Evolutionary conservation across 768 basidiomycete species (phyloP), one percentile per base, ranked within the genome.

Genomic region (Rhodotorula kratochvilovae): DNA sequence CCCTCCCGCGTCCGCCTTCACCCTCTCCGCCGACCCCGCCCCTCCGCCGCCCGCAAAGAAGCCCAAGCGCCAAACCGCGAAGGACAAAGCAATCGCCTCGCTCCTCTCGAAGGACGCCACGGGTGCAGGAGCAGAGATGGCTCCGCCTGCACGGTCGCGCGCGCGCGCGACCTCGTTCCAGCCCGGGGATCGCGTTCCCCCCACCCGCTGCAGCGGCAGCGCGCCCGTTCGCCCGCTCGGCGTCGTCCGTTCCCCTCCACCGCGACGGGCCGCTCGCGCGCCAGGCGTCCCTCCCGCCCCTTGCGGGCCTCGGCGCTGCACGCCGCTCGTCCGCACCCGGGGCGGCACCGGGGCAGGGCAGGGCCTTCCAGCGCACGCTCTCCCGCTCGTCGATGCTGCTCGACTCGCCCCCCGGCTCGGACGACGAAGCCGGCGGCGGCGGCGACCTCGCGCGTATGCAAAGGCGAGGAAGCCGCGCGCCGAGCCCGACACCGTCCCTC

Each of bases 1-100:
- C 73, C n/a, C 65, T 74, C 25, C 73, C 42, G 66, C 65, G 7
- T 51, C 65, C n/a, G 61, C 68, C 11, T 70, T 74, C 35, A 35
- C 70, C 5, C 11, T 36, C 17, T 35, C 33, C 23, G 35, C 54
- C 43, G 50, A 21, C 8, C 42, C 27, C 5, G 39, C 48, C 25
- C 5, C 48, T 33, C 60, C 53, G 5, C n/a, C 43, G 21, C n/a
- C 58, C 13, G 31, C n/a, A 27, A 64, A 65, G 29, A 69, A 71
- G 54, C 57, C 56, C 4, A 51, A 51, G 31, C 61, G 64, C 1
- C 66, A 67, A 6, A 53, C 39, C 23, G 62, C 70, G 11, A 71
- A 71, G 46, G 70, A 71, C 29, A 67, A 71, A 55, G 48, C 66
- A 17, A 71, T 71, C 43, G 60, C 61, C 10, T 67, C 70, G 23